phyloP scores from a whole-genome alignment of 768 basidiomycete species.

The Lyophyllum atratum region DNA sequence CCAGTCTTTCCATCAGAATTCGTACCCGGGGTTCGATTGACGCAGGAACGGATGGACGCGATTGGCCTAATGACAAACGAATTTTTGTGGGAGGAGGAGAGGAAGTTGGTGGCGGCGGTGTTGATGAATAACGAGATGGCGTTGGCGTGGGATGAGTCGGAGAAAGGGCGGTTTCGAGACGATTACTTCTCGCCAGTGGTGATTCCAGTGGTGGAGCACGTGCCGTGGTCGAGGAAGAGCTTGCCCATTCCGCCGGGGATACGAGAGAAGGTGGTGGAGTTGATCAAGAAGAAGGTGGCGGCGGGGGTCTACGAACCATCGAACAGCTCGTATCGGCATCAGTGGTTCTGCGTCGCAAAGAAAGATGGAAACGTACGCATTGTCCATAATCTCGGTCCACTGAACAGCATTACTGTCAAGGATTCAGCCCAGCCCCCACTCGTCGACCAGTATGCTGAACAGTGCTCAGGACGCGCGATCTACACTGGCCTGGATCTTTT shows the following conservation, averaged over 20 bases:
- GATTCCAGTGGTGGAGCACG: conserved; percentile 29
- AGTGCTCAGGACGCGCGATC: conserved; percentile 21
- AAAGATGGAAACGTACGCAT: conserved; percentile 28
- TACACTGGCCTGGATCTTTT: conserved; percentile 31
- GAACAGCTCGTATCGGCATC: conserved; percentile 35
- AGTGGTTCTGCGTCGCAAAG: conserved; percentile 42
- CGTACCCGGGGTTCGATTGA: conserved; percentile 16
- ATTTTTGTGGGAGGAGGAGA: conserved; percentile 21
- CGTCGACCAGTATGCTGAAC: conserved; percentile 34
- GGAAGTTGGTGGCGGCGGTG: not conserved
- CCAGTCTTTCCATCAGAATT: conserved; percentile 13
- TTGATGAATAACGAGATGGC: conserved; percentile 22
- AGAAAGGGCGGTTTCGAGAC: conserved; percentile 20
- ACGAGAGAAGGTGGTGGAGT: conserved; percentile 19
- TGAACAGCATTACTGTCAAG: conserved; percentile 35
- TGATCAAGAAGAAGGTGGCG: conserved; percentile 28
- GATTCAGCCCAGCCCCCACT: conserved; percentile 35
- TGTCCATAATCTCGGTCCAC: conserved; percentile 38
- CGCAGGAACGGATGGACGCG: conserved; percentile 20
- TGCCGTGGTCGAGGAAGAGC: conserved; percentile 29
- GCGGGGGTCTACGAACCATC: conserved; percentile 32
- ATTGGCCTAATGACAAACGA: conserved; percentile 25
- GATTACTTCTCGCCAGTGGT: conserved; percentile 26
- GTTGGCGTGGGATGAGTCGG: conserved; percentile 29
- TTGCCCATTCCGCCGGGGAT: conserved; percentile 34